Evolutionary conservation across 2,329 filamentous ascomycete genomes (phyloP).

Genomic region (Calycina herbarum): DNA sequence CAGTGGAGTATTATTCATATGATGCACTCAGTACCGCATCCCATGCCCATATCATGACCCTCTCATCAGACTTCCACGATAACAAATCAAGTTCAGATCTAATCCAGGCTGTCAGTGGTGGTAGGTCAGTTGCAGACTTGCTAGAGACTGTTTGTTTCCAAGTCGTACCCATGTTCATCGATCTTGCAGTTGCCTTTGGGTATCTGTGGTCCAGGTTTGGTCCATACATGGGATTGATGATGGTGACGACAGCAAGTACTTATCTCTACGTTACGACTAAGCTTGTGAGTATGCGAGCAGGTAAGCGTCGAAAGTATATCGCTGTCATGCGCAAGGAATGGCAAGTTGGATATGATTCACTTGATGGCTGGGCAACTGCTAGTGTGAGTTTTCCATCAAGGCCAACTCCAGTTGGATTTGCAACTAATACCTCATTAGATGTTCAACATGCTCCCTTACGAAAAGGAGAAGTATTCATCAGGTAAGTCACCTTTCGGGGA

Average conservation of each 20-base stretch:
- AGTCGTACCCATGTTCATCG: slow-evolving; percentile 60
- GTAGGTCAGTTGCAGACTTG: slow-evolving; percentile 57
- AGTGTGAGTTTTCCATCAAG: slow-evolving; percentile 34
- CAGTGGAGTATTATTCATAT: slow-evolving; percentile 58
- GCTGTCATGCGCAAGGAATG: slow-evolving; percentile 38
- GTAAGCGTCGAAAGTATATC: slow-evolving; percentile 40
- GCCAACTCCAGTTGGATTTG: slow-evolving; percentile 4
- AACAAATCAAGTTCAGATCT: slow-evolving; percentile 64
- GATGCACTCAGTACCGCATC: slow-evolving; percentile 58
- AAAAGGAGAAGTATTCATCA: slow-evolving; percentile 49
- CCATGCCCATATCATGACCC: slow-evolving; percentile 66
- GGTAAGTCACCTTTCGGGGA: slow-evolving; percentile 26
- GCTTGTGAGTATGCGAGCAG: slow-evolving; percentile 36
- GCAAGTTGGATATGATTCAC: slow-evolving; percentile 40
- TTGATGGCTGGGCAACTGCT: slow-evolving; percentile 43
- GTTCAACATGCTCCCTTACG: slow-evolving; percentile 59
- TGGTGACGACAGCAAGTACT: slow-evolving; percentile 46
- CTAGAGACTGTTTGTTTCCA: slow-evolving; percentile 61
- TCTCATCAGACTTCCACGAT: slow-evolving; percentile 71
- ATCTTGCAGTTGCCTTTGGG: slow-evolving; percentile 59
- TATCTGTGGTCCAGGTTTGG: slow-evolving; percentile 65
- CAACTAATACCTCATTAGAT: slow-evolving; percentile 23
- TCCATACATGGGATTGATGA: slow-evolving; percentile 55
- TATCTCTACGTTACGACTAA: slow-evolving; percentile 53
- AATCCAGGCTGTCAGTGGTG: slow-evolving; percentile 64